These are phyloP conservation scores for Fagopyrum tataricum DNA, from an alignment of 148 eudicot species.

Conservation along the genomic window DNA sequence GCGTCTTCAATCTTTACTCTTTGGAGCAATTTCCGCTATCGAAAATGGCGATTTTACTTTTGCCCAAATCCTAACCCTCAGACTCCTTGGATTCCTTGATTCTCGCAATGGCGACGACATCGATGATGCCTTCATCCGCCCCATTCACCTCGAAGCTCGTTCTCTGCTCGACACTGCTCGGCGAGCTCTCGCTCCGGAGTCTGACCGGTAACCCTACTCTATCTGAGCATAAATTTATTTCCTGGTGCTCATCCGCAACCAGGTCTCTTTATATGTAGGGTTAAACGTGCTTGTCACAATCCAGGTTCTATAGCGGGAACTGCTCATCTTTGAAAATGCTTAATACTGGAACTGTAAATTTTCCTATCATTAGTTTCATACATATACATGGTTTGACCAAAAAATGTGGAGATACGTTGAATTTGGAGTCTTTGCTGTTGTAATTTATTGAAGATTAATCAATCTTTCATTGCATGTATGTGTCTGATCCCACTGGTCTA, in stretches of 20 bases:
- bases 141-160: conserved; percentile 66
- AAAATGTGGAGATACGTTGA: not conserved
- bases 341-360: not conserved
- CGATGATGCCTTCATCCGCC: conserved; percentile 58
- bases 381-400: not conserved
- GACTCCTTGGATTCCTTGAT: conserved; percentile 89
- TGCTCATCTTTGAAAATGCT: not conserved
- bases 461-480: not conserved
- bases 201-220: conserved; percentile 49
- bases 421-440: not conserved
- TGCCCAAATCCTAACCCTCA: conserved; percentile 59
- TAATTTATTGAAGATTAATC: not conserved
- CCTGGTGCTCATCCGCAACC: not conserved
- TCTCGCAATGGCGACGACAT: conserved; percentile 40
- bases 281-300: not conserved
- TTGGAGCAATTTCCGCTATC: conserved; percentile 65
- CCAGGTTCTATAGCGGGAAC: not conserved
- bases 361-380: not conserved
- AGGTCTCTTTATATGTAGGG: not conserved
- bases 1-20: conserved; percentile 74
- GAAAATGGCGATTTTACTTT: conserved; percentile 48
- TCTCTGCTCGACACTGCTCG: conserved; percentile 55
- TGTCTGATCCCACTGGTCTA: not conserved
- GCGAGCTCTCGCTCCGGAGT: conserved; percentile 41
- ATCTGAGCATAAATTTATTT: not conserved